Evolutionary conservation across 768 basidiomycete species (phyloP), one percentile per base, ranked within the genome.

Genomic region (Daedaleopsis sinensis): DNA sequence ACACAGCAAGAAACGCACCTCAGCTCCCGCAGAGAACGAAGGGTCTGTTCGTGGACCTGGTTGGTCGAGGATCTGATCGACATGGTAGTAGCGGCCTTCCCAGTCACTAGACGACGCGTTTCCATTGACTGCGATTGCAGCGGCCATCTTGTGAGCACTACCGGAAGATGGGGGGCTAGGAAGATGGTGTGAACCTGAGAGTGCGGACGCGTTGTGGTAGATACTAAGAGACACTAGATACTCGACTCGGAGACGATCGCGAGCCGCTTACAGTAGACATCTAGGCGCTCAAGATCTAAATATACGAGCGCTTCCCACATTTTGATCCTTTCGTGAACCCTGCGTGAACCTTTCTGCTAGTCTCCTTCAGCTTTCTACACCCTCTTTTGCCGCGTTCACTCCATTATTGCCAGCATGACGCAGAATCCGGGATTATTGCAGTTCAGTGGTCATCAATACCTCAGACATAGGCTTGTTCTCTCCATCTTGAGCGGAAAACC

Each of bases 11-110:
- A 51, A n/a, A 61, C 84, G 66, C 71, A 95, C 94, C 70, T 82
- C 86, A 72, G 89, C 84, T 24, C 95, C 95, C 32, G 94, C 90
- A 49, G 83, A 74, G 74, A 96, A 96, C 8, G 84, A 85, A 9
- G 86, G 84, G 73, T 94, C 93, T 18, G 95, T 96, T 68, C 93
- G 88, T 42, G 94, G 94, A n/a, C 95, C 95, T 49, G 90, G 84
- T 27, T 78, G 83, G 71, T 96, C 88, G 50, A 97, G 80, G 57
- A 96, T 82, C 69, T 93, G 93, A 74, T 97, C 92, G 52, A 96
- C 82, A 72, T 94, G 87, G 65, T 84, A 80, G 74, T 94, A 96
- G 32, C 93, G 82, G 49, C 83, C 79, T 43, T 74, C 72, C 85
- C 84, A 85, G 71, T 86, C 84, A 56, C 65, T 64, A 8, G 73